phyloP scores from a whole-genome alignment of 306 rosid genomes.

The Canavalia gladiata region DNA sequence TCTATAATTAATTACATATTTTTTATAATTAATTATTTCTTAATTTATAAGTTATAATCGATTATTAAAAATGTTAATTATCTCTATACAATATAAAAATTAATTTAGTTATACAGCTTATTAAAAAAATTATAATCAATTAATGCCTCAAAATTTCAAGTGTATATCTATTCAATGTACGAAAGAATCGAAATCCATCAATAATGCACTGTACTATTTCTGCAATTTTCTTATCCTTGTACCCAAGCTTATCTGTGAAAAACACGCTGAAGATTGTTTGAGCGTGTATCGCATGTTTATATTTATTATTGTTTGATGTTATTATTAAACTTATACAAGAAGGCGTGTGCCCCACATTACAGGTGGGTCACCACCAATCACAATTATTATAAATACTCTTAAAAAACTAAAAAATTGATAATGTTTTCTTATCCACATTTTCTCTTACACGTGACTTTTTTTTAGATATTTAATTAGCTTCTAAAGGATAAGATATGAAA shows the following conservation, averaged over 20 bases:
- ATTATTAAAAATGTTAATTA: too few relatives aligned
- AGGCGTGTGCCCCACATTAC: background rate
- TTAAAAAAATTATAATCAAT: too few relatives aligned
- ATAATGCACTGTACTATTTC: background rate
- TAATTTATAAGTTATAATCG: too few relatives aligned
- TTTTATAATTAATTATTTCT: too few relatives aligned
- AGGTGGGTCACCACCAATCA: background rate
- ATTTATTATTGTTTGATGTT: background rate
- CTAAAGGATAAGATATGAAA: constrained; percentile 27
- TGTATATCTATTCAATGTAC: too few relatives aligned
- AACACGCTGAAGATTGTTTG: background rate
- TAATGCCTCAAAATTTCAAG: too few relatives aligned
- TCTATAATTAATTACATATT: too few relatives aligned
- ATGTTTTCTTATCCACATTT: constrained; percentile 18
- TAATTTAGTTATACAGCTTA: too few relatives aligned
- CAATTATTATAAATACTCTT: background rate
- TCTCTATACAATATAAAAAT: too few relatives aligned
- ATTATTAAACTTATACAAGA: background rate
- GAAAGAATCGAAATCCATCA: too few relatives aligned
- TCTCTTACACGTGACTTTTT: constrained; percentile 35
- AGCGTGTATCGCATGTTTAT: background rate
- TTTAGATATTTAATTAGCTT: constrained; percentile 32
- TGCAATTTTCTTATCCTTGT: background rate
- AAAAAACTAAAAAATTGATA: background rate
- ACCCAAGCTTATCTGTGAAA: background rate